Base-by-base conservation (phyloP, 306 rosid genomes). In the Rosa rugosa region DNA sequence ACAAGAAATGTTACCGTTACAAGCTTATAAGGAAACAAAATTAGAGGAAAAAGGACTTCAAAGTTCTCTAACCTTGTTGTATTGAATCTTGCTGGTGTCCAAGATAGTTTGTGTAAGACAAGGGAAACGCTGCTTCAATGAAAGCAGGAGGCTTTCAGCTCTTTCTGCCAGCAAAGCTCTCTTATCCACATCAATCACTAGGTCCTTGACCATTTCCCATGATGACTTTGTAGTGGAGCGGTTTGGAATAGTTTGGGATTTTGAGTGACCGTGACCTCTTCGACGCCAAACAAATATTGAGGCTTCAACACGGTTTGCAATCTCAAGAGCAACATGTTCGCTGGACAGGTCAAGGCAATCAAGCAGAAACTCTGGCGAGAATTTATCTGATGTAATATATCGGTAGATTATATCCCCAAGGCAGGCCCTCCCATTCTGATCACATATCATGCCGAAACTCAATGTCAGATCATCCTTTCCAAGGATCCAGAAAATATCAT, bases 271-370 rank as follows among this genome's bases (percentile, higher is more conserved):
- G 72, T 93, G 89, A 79, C 87, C 83, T 84, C 97, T 87, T 75
- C 94, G 74, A 31, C 92, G 95, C 99, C 99, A 94, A 3, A 94
- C 95, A 60, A 91, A 83, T 18, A 92, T 77, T 4, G 99, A 89
- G 27, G 99, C 95, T 80, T 94, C 97, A 69, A 89, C 88, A 4
- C 99, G 94, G 76, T 94, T 92, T 5, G 99, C 99, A 77, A 95
- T 83, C 85, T 95, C 99, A 0, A 91, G 88, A 79, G 97, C 99
- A 56, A 88, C 89, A 85, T 95, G 99, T 81, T 95, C 98, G n/a
- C 91, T 87, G 23, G 99, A 92, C 65, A 95, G 80, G 73, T 95
- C 98, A n/a, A 95, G 88, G 86, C 94, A 93, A 76, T 93, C 98
- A 57, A 95, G 99, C 54, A 95, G 80, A 81, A 87, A 84, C 59